Evolutionary conservation across 345 rosid genomes (phyloP), one percentile per base, ranked within the genome.

Genomic region (Nephelium lappaceum): DNA sequence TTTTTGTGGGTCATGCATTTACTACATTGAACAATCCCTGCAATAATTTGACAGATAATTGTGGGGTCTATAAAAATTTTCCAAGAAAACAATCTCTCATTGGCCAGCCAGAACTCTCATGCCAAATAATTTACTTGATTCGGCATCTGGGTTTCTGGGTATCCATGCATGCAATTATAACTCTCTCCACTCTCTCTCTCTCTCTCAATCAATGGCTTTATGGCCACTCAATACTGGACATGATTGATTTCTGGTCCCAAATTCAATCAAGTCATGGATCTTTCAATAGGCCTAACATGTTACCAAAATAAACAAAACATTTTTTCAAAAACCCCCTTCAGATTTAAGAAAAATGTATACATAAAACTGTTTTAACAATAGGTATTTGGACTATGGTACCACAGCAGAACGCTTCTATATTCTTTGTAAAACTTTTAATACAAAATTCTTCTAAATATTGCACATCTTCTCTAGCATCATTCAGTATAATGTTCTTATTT

Each of bases 61-160:
- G 72, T 24, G 69, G 89, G 81, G 43, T 25, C 80, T 24, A 36
- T 47, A 45, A 25, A 19, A 36, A 11, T 12, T 27, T n/a, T 53
- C 5, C 8, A 36, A 58, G 25, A 58, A 58, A 47, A 64, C 24
- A 70, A 67, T 12, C 45, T 74, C 79, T 74, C 60, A 68, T 79
- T 74, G 78, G 75, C 74, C 83, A 76, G 81, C 82, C 71, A 65
- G 5, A 69, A 47, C 69, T 79, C 61, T 23, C 76, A 61, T 6
- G 23, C 67, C 58, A 8, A 71, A 47, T 57, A 42, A 74, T 70
- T 60, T 74, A 64, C 23, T 53, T 65, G 67, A 36, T 19, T 49
- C 49, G 0, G n/a, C 51, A 8, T n/a, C 31, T 51, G 57, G 18
- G 18, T 58, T 5, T n/a, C 21, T 15, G 25, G 27, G 12, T 60